Percentiles rank a stretch among this genome's conserved stretches.
Conservation (phyloP, 768 basidiomycete genomes). For the Phlebiopsis gigantea region DNA sequence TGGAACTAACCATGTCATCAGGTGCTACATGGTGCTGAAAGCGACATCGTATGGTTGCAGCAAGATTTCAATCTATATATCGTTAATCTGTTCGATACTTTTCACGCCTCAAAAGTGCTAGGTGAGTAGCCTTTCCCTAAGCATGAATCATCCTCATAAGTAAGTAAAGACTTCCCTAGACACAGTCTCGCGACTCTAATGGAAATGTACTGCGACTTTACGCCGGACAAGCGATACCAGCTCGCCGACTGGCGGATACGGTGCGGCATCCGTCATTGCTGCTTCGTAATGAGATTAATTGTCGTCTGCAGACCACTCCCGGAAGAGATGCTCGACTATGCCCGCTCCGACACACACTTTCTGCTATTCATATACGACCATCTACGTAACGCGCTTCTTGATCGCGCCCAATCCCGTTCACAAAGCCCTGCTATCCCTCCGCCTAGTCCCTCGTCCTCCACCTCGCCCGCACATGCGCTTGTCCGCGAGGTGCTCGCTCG, state of each 20-base stretch:
- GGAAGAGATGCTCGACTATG: conserved; percentile 85
- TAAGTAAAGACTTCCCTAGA: conserved; percentile 62
- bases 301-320: conserved; percentile 58
- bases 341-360: conserved; percentile 95
- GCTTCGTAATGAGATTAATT: not conserved
- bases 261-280: conserved; percentile 28
- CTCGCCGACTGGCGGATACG: conserved; percentile 97
- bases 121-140: conserved; percentile 34
- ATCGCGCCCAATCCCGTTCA: conserved; percentile 44
- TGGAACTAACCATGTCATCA: conserved; percentile 22
- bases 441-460: conserved; percentile 14
- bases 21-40: conserved; percentile 94
- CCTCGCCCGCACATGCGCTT: conserved; percentile 31
- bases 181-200: conserved; percentile 83
- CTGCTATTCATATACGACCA: conserved; percentile 90
- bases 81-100: conserved; percentile 97
- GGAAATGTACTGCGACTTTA: conserved; percentile 84
- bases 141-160: not conserved
- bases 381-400: conserved; percentile 82
- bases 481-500: conserved; percentile 63
- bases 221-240: conserved; percentile 93
- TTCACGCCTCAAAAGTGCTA: conserved; percentile 84
- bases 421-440: conserved; percentile 30
- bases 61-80: conserved; percentile 92
- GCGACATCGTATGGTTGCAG: conserved; percentile 94